Base-by-base conservation (phyloP, 352 stramenopile genomes). In the Globisporangium megalacanthum region DNA sequence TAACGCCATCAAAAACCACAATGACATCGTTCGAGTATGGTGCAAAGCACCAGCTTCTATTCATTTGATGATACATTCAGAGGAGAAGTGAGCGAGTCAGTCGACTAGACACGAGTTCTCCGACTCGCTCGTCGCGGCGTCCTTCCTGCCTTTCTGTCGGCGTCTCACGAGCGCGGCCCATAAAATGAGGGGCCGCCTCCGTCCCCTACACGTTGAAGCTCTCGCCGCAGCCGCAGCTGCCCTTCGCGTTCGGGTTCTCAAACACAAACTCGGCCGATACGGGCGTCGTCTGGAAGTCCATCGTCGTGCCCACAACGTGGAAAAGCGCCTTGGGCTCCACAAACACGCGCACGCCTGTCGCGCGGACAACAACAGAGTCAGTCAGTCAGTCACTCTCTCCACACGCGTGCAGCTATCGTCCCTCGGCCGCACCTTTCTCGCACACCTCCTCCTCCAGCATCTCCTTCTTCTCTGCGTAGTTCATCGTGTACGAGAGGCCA, bases 171-270 rank as follows among this genome's bases (percentile, higher is more conserved):
- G 25, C 25, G 25, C 25, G 25, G 25, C 25, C 25, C 20, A 47
- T 22, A 47, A 46, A 22, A 8, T 47, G 42, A n/a, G n/a, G 6
- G 22, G 42, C n/a, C n/a, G n/a, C n/a, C n/a, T n/a, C n/a, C 5
- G 51, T 17, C 25, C 35, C 10, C 55, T 98, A 99, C 44, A 99
- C 96, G 70, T 99, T 99, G 70, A 99, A 99, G 68, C 91, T 98
- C 78, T 99, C 97, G 42, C 97, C 97, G 71, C 97, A 99, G 8
- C 97, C 97, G 77, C 97, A 99, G 72, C 96, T 93, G 36, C 97
- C 97, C 77, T 99, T 99, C 17, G 94, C 96, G 76, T 99, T 99
- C n/a, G 97, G 97, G 80, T 99, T 99, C 46, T 98, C 94, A 72
- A 99, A 99, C 13, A 98, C 98, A 61, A 99, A 99, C 75, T 99